Conservation (phyloP, 2,329 filamentous ascomycete genomes). For the Diaporthe vaccinii region DNA sequence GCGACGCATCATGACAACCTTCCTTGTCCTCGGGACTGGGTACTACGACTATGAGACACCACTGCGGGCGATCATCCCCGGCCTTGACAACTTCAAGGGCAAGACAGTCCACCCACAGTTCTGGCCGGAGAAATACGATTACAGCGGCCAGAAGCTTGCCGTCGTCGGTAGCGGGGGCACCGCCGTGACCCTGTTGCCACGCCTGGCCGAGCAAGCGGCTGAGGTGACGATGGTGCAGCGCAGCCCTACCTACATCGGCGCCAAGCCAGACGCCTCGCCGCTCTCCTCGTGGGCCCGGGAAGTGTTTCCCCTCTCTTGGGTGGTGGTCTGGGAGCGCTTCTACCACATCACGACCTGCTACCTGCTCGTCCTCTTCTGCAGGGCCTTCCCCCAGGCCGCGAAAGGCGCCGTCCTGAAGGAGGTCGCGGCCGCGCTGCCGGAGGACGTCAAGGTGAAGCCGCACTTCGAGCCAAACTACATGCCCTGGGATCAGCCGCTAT, state of each 20-base stretch:
- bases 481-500: conserved; percentile 79
- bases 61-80: conserved; percentile 63
- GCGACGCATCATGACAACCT: conserved; percentile 42
- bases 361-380: conserved; percentile 53
- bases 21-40: conserved; percentile 66
- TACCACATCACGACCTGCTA: conserved; percentile 35
- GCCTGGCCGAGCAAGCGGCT: conserved; percentile 64
- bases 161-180: conserved; percentile 80
- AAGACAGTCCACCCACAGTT: conserved; percentile 75
- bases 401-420: conserved; percentile 70
- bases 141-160: conserved; percentile 73
- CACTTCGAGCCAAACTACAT: conserved; percentile 35
- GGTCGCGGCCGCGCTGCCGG: conserved; percentile 67
- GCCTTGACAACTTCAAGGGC: conserved; percentile 54
- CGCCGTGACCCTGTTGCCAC: conserved; percentile 75
- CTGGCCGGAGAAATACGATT: conserved; percentile 82
- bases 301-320: conserved; percentile 57
- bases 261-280: conserved; percentile 71
- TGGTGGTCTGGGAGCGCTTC: conserved; percentile 55
- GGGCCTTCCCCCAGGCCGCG: conserved; percentile 76
- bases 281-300: conserved; percentile 72
- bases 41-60: conserved; percentile 79
- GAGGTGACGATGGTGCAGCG: conserved; percentile 79
- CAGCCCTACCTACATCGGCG: conserved; percentile 73
- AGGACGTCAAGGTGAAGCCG: conserved; percentile 62